Base-by-base conservation (phyloP, 2,329 filamentous ascomycete species). In the Cladophialophora immunda region DNA sequence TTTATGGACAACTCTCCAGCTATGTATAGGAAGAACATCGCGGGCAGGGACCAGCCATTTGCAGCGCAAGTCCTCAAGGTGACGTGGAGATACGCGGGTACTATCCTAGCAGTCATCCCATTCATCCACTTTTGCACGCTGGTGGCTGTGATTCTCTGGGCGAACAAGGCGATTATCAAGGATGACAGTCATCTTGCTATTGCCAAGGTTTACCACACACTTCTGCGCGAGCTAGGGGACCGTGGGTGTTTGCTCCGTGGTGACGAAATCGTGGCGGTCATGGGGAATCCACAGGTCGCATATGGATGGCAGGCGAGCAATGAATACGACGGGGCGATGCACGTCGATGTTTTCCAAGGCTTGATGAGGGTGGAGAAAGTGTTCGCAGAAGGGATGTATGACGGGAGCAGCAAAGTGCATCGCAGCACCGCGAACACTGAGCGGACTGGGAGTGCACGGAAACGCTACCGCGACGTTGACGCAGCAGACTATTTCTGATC, bases 21-120 rank as follows among this genome's bases (percentile, higher is more conserved):
- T 13, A 57, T 60, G 57, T 55, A 50, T 19, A 47, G 70, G 17
- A 57, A 58, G 25, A 67, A 97, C 84, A 75, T 94, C 97, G 53
- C 91, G 92, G 13, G 91, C 83, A 69, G 93, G 97, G 22, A 94
- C 97, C 1, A 93, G 91, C 91, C 94, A 97, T 45, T 87, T 85
- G 4, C 93, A 92, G 15, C 81, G 82, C 78, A 98, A 93, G 74
- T 97, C 97, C 68, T 94, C 89, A 71, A 98, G 97, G 79, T 99
- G 97, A 78, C 62, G 13, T 71, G 70, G 70, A 58, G 56, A 32
- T 71, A 64, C 36, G 68, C 70, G 17, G 68, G 62, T 13, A 3
- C 66, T 2, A 67, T 71, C n/a, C 59, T 71, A 1, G 68, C 38
- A 19, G 53, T 69, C 8, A 69, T 71, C 27, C 70, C 70, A 13